Evolutionary conservation across 805 yeast genomes (phyloP).

Genomic region (Saturnispora kantuleensis): DNA sequence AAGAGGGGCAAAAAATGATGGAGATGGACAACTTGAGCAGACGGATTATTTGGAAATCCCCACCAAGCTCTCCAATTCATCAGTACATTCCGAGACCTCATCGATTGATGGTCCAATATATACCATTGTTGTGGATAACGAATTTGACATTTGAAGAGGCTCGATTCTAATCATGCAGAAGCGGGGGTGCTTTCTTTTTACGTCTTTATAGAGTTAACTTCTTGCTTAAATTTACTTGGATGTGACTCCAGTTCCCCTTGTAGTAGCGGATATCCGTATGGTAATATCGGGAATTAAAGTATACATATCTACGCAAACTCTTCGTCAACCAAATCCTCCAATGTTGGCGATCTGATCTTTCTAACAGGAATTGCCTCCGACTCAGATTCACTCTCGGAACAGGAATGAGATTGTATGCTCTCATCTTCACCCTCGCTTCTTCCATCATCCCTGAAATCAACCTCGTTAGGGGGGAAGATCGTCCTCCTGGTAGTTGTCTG

Average conservation of each 20-base stretch:
- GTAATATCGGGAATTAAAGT: not conserved
- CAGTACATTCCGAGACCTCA: not conserved
- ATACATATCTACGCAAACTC: slow-evolving; percentile 13
- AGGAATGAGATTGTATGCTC: not conserved
- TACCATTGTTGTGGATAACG: slow-evolving; percentile 1
- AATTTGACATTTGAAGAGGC: not conserved
- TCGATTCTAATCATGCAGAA: not conserved
- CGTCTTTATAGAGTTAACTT: too few species aligned
- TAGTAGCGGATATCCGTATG: not conserved
- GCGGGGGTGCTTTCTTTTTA: too few species aligned
- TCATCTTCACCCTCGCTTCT: slow-evolving; percentile 2
- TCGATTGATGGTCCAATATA: not conserved
- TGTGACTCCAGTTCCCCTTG: not conserved
- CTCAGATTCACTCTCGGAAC: not conserved
- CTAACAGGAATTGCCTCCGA: slow-evolving; percentile 2
- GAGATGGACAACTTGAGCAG: not conserved
- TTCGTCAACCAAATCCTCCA: slow-evolving; percentile 18
- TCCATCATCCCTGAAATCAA: slow-evolving; percentile 5
- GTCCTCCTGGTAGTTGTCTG: slow-evolving; percentile 21
- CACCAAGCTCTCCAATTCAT: not conserved
- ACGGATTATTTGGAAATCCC: not conserved
- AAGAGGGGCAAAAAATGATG: not conserved
- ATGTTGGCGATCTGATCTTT: slow-evolving; percentile 11
- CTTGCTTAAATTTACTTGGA: not conserved
- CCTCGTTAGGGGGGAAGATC: slow-evolving; percentile 15